These are phyloP conservation scores for Populus ilicifolia DNA, from an alignment of 345 rosid genomes.

Conservation along the genomic window DNA sequence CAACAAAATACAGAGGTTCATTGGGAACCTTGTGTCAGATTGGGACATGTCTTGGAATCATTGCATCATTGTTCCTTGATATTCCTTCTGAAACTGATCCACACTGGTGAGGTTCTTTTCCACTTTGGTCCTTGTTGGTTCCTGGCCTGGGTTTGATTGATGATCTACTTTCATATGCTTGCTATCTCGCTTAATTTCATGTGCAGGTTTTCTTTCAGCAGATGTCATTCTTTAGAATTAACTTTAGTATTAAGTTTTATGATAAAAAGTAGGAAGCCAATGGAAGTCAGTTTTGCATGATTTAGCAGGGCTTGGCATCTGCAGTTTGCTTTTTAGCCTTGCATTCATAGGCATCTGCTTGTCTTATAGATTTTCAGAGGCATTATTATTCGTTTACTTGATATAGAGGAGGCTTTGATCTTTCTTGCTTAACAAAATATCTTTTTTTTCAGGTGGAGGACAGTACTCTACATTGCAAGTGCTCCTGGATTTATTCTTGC, in stretches of 20 bases:
- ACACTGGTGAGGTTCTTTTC: slow-evolving; percentile 53
- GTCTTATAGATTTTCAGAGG: background rate
- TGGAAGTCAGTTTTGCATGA: background rate
- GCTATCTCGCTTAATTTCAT: background rate
- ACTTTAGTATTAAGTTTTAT: background rate
- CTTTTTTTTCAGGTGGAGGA: slow-evolving; percentile 70
- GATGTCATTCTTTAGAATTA: background rate
- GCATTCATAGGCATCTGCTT: background rate
- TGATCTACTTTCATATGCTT: background rate
- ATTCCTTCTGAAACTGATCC: slow-evolving; percentile 64
- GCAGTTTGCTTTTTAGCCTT: background rate
- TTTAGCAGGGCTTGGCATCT: background rate
- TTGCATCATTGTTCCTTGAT: slow-evolving; percentile 44
- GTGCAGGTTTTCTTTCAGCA: background rate
- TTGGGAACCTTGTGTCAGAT: slow-evolving; percentile 61
- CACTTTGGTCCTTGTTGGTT: background rate
- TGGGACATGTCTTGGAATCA: slow-evolving; percentile 76
- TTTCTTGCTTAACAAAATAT: slow-evolving; percentile 3
- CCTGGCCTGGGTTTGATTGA: background rate
- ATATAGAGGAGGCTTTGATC: background rate
- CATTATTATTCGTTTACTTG: background rate
- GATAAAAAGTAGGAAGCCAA: background rate
- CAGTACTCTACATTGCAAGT: slow-evolving; percentile 56
- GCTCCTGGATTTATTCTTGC: slow-evolving; percentile 53
- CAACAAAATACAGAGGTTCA: slow-evolving; percentile 71